These are phyloP conservation scores for Pythium diclinum DNA, from an alignment of 352 stramenopile genomes.

Conservation along the genomic window DNA sequence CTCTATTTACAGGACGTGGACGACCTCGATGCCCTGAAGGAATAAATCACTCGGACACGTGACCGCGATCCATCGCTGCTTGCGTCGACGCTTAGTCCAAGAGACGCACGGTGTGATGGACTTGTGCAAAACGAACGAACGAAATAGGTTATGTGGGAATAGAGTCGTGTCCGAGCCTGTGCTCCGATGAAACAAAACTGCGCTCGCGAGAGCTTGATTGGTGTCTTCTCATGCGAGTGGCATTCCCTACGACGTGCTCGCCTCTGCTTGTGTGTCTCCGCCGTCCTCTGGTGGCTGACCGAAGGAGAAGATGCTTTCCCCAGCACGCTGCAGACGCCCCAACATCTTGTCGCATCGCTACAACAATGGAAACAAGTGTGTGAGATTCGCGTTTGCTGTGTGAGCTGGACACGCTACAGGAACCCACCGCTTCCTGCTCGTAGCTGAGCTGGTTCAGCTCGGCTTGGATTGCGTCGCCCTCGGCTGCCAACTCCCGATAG, in stretches of 20 bases:
- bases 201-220: background rate
- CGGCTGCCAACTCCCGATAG: conserved; percentile 42
- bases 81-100: background rate
- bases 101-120: background rate
- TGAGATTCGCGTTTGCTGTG: background rate
- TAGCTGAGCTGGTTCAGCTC: conserved; percentile 57
- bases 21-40: conserved; percentile 74
- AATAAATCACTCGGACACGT: conserved; percentile 36
- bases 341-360: conserved; percentile 25
- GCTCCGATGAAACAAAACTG: conserved; percentile 17
- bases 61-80: background rate
- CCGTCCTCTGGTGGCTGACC: conserved; percentile 1
- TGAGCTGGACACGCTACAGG: background rate
- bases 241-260: conserved; percentile 11
- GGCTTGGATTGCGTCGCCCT: conserved; percentile 51
- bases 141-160: conserved; percentile 30
- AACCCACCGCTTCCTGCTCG: conserved; percentile 48
- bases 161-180: conserved; percentile 30
- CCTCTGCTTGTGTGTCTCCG: background rate
- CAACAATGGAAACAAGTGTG: background rate
- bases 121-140: conserved; percentile 15
- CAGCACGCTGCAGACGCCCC: conserved; percentile 17
- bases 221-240: background rate
- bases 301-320: conserved; percentile 22
- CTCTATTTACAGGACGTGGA: conserved; percentile 79